Base-by-base conservation (phyloP, 1,284 basidiomycete species). In the Papiliotrema nemorosa region DNA sequence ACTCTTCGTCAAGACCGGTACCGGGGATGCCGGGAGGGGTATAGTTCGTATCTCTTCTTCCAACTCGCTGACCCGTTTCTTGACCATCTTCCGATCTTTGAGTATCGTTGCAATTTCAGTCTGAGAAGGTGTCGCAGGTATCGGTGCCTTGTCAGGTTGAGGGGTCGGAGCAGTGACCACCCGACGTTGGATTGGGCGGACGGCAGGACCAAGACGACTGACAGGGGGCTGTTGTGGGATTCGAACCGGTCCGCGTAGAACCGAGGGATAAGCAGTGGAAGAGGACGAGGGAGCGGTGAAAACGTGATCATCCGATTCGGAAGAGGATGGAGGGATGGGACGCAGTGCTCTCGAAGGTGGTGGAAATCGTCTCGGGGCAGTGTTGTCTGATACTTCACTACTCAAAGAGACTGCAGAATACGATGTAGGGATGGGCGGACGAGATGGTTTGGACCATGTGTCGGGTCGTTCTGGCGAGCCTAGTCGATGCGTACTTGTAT, bases 121-220 rank as follows among this genome's bases (percentile, higher is more conserved):
- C 22, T 36, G 33, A 25, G 37, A 25, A 6, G 39, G 5, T 14
- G 39, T 35, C 7, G 37, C 5, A 4, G 34, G 22, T 13, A 22
- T n/a, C 44, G 38, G 9, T 14, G 21, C 26, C 36, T 14, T 24
- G 18, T 14, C 20, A 33, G 26, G 14, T 4, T 25, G 12, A 22
- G 44, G 46, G n/a, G n/a, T 34, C 12, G 65, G 64, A 34, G 62
- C 64, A 31, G 61, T 66, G 24, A 66, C 60, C 5, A 64, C 58
- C 21, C 66, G 48, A 27, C 63, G 47, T 31, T 60, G 57, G 29
- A 31, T 14, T 7, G 29, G 29, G 7, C 29, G 29, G 29, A 31
- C 29, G 10, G 66, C 62, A 36, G 61, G 60, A 34, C 65, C 65
- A n/a, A 67, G 39, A 14, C 35, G 41, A 18, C 16, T 5, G 24